phyloP scores from a whole-genome alignment of 345 rosid genomes.

The Erucastrum elatum region DNA sequence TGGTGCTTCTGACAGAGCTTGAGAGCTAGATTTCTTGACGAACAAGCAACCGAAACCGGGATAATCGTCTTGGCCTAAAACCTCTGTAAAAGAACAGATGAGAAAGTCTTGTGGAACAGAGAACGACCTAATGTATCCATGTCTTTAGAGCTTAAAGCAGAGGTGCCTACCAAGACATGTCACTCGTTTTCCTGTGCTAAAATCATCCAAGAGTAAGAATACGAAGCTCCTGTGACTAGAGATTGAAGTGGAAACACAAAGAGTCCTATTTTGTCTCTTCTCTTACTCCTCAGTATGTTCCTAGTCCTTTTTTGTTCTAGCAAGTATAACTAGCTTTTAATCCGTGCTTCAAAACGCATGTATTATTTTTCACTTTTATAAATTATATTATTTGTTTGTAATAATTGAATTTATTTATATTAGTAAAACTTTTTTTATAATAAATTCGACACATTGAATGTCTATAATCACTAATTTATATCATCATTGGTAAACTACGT shows the following conservation, averaged over 20 bases:
- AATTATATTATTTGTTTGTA: too few species aligned
- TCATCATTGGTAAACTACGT: too few species aligned
- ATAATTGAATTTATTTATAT: too few species aligned
- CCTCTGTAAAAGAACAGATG: conserved; percentile 70
- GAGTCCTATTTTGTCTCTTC: conserved; percentile 53
- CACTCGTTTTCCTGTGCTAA: conserved; percentile 72
- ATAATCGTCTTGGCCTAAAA: conserved; percentile 63
- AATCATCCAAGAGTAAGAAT: conserved; percentile 79
- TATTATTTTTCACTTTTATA: too few species aligned
- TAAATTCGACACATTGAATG: too few species aligned
- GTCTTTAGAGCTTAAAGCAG: conserved; percentile 68
- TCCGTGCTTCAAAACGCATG: too few species aligned
- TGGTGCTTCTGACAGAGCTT: conserved; percentile 45
- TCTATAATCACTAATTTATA: too few species aligned
- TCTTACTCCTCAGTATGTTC: conserved; percentile 44
- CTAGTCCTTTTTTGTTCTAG: too few species aligned
- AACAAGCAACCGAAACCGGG: conserved; percentile 83
- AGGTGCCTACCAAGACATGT: conserved; percentile 82
- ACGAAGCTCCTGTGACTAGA: conserved; percentile 64
- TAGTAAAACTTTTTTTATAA: too few species aligned
- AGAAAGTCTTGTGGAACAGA: conserved; percentile 77
- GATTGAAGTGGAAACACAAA: conserved; percentile 88
- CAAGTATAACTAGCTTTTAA: too few species aligned
- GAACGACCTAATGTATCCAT: conserved; percentile 95
- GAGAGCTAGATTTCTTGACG: conserved; percentile 56